Evolutionary conservation across 2,329 filamentous ascomycete species (phyloP).

Genomic region (Anthostomella pinea): DNA sequence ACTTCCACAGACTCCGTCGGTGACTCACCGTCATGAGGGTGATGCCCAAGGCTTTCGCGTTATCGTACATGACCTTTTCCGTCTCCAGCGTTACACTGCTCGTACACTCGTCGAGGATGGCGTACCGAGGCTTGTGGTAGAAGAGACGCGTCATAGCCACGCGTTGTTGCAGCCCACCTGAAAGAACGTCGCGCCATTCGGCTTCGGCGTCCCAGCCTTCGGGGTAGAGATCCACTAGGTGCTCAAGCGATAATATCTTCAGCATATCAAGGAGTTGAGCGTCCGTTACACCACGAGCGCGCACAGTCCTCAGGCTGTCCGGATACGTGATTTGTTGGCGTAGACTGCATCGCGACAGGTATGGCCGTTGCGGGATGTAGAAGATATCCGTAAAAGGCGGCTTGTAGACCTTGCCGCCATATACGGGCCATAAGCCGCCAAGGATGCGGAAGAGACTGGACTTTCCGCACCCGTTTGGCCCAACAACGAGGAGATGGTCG

Average conservation of each 20-base stretch:
- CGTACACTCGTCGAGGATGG: conserved; percentile 96
- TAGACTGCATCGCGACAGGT: conserved; percentile 86
- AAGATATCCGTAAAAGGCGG: conserved; percentile 92
- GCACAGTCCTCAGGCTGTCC: conserved; percentile 83
- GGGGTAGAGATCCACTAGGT: conserved; percentile 73
- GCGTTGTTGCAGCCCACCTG: conserved; percentile 88
- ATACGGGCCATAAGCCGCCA: conserved; percentile 95
- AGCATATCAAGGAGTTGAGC: conserved; percentile 75
- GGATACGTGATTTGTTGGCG: conserved; percentile 97
- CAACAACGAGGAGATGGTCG: conserved; percentile 90
- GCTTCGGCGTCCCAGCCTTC: conserved; percentile 89
- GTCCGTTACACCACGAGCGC: conserved; percentile 78
- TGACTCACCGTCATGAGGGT: conserved; percentile 97
- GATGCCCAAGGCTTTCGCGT: conserved; percentile 85
- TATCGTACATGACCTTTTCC: conserved; percentile 95
- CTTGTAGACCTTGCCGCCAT: conserved; percentile 89
- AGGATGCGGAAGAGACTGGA: conserved; percentile 94
- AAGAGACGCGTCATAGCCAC: conserved; percentile 95
- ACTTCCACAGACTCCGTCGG: conserved; percentile 89
- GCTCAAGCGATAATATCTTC: conserved; percentile 75
- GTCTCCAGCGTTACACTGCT: conserved; percentile 92
- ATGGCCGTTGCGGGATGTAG: conserved; percentile 95
- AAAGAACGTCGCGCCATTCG: conserved; percentile 94
- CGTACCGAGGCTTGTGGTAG: conserved; percentile 89
- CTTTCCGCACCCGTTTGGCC: conserved; percentile 96